phyloP scores from a whole-genome alignment of 2,329 filamentous ascomycete genomes.

The Penicillium sp. region DNA sequence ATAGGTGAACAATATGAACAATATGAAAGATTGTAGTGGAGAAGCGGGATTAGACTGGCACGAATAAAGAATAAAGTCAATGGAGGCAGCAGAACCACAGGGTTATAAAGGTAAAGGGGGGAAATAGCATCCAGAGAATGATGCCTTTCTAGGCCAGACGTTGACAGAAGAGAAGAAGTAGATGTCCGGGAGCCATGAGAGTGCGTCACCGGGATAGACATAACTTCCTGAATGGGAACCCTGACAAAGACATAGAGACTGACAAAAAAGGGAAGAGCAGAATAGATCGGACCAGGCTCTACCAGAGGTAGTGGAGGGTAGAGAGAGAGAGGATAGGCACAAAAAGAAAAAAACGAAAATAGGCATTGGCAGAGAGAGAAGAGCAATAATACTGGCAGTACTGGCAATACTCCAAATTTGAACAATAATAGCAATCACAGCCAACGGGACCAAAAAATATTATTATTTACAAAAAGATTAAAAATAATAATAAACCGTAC shows the following conservation, averaged over 20 bases:
- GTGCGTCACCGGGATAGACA: constrained; percentile 23
- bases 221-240: constrained; percentile 15
- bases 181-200: constrained; percentile 9
- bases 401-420: not conserved
- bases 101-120: constrained; percentile 5
- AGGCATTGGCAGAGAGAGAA: not conserved
- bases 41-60: constrained; percentile 6
- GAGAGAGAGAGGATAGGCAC: not conserved
- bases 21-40: not conserved
- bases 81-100: not conserved
- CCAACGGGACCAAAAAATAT: constrained; percentile 9
- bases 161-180: constrained; percentile 11
- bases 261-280: not conserved
- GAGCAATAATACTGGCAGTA: not conserved
- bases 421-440: constrained; percentile 11
- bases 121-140: constrained; percentile 1
- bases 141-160: constrained; percentile 2
- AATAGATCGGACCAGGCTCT: constrained; percentile 7
- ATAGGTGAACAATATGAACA: not conserved
- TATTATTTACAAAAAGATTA: constrained; percentile 10
- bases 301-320: not conserved
- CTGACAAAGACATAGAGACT: constrained; percentile 8
- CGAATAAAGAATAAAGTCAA: constrained; percentile 6
- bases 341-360: not conserved
- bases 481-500: constrained; percentile 5